phyloP scores from a whole-genome alignment of 495 filamentous ascomycete species.

The Cercophora newfieldiana region DNA sequence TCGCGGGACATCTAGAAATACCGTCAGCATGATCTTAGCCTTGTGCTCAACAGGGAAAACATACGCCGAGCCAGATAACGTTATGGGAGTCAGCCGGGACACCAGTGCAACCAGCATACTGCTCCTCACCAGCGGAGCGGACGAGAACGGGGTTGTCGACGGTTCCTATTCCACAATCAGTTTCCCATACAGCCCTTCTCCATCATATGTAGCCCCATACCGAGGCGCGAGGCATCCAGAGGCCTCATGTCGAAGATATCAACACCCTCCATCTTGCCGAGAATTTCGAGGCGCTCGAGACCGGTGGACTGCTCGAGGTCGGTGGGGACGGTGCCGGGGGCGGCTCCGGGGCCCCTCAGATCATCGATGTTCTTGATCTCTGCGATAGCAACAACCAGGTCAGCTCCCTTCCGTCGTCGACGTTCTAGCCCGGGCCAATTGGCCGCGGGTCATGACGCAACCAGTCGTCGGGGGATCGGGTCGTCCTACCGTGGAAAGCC shows the following conservation, averaged over 20 bases:
- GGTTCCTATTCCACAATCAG: conserved; percentile 61
- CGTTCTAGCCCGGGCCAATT: conserved; percentile 6
- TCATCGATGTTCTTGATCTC: conserved; percentile 81
- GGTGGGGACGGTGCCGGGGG: conserved; percentile 80
- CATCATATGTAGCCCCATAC: conserved; percentile 44
- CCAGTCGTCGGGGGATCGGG: neutral
- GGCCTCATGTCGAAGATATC: conserved; percentile 99
- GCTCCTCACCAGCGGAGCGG: conserved; percentile 88
- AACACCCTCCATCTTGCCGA: conserved; percentile 98
- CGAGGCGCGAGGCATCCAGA: conserved; percentile 74
- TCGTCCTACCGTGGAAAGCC: conserved; percentile 34
- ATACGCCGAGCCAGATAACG: conserved; percentile 85
- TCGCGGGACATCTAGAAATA: conserved; percentile 75
- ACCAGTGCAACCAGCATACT: conserved; percentile 95
- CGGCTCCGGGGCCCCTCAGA: conserved; percentile 79
- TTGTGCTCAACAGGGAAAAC: conserved; percentile 28
- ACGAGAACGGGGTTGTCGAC: conserved; percentile 86
- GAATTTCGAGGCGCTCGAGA: conserved; percentile 95
- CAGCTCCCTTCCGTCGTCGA: conserved; percentile 18
- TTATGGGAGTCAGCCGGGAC: conserved; percentile 87
- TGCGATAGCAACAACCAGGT: conserved; percentile 43
- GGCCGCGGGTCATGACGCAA: conserved; percentile 7
- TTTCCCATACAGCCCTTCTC: neutral
- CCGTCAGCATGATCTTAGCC: conserved; percentile 9
- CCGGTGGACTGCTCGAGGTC: conserved; percentile 94